phyloP scores from a whole-genome alignment of 495 filamentous ascomycete species.

The Wilcoxina mikolae region DNA sequence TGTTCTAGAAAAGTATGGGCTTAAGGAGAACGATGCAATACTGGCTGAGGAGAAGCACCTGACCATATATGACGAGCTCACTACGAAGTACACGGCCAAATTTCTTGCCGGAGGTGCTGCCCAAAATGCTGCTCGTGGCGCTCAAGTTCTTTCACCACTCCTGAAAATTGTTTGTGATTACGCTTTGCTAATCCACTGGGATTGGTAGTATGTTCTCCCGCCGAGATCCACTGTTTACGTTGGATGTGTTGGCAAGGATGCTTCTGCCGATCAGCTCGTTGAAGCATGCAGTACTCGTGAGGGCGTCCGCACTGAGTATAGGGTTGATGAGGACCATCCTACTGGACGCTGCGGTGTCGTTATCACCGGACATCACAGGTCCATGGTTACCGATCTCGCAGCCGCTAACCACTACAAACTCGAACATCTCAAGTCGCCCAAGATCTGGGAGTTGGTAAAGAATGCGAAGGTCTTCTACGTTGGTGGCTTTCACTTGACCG shows the following conservation, averaged over 20 bases:
- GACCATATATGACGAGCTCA: slow-evolving; percentile 78
- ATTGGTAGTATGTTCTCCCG: slow-evolving; percentile 67
- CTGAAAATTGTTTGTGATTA: not conserved
- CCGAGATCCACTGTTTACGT: slow-evolving; percentile 78
- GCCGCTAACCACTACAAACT: slow-evolving; percentile 95
- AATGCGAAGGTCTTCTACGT: slow-evolving; percentile 79
- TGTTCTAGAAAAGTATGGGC: slow-evolving; percentile 75
- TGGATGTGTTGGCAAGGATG: slow-evolving; percentile 82
- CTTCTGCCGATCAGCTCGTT: slow-evolving; percentile 71
- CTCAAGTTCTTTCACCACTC: slow-evolving; percentile 43
- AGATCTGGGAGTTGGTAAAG: slow-evolving; percentile 84
- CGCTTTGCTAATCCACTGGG: not conserved
- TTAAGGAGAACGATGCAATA: slow-evolving; percentile 95
- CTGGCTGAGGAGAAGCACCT: slow-evolving; percentile 84
- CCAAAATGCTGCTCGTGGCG: slow-evolving; percentile 94
- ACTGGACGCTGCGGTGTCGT: slow-evolving; percentile 93
- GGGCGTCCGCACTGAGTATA: slow-evolving; percentile 86
- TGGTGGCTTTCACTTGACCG: slow-evolving; percentile 78
- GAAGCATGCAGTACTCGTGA: slow-evolving; percentile 52
- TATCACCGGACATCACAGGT: slow-evolving; percentile 86
- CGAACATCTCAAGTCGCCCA: slow-evolving; percentile 77
- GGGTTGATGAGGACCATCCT: slow-evolving; percentile 59
- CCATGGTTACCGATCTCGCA: slow-evolving; percentile 87
- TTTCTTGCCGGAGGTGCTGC: slow-evolving; percentile 92
- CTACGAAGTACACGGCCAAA: slow-evolving; percentile 74